Conservation (phyloP, 345 rosid species). For the Lepidium africanum region DNA sequence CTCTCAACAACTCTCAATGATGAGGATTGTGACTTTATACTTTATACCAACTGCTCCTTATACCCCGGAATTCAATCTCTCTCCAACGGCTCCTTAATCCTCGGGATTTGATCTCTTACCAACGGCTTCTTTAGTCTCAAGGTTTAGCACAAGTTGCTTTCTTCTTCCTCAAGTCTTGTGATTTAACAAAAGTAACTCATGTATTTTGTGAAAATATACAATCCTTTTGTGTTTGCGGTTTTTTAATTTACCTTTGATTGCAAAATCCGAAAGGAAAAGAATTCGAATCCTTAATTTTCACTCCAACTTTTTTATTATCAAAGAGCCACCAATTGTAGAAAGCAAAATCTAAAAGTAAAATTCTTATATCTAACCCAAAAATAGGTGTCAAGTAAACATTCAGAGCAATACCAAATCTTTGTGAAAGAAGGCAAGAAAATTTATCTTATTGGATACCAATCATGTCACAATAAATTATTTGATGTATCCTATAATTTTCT, state of each 20-base stretch:
- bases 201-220: too few relatives aligned
- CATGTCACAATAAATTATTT: conserved; percentile 10
- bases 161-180: too few relatives aligned
- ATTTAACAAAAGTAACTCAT: too few relatives aligned
- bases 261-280: neutral
- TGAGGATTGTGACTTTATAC: too few relatives aligned
- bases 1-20: too few relatives aligned
- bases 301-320: neutral
- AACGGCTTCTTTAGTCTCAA: too few relatives aligned
- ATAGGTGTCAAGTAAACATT: conserved; percentile 12
- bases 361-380: neutral
- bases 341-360: neutral
- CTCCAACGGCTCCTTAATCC: too few relatives aligned
- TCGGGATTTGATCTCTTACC: too few relatives aligned
- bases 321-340: neutral
- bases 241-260: neutral
- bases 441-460: conserved; percentile 13
- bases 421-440: conserved; percentile 5
- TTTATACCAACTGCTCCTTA: too few relatives aligned
- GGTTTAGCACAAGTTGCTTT: too few relatives aligned
- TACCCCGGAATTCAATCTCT: too few relatives aligned
- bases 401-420: conserved; percentile 19
- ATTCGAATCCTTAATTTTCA: neutral
- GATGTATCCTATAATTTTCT: neutral
- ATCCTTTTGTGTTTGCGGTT: too few relatives aligned